Evolutionary conservation across 23 red algal species (phyloP), one percentile per base, ranked within the genome.

Genomic region (Gracilaria vermiculophylla): DNA sequence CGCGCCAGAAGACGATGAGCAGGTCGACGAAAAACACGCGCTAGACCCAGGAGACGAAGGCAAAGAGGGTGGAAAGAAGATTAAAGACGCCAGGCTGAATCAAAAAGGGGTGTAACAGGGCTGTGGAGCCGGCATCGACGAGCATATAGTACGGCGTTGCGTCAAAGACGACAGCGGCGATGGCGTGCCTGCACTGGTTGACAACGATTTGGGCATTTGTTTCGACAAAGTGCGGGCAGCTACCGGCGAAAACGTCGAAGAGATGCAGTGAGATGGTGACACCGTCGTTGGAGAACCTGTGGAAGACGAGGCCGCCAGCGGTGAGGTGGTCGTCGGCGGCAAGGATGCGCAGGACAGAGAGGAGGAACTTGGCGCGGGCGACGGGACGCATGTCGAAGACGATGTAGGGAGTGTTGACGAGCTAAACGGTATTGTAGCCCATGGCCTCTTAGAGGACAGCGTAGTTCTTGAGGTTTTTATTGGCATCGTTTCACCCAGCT

Each of bases 261-360:
- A 88, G 44, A 65, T 88, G 69, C 53, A 70, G 84, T 7, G 84
- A 65, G 17, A 53, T n/a, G 13, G 69, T 88, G 27, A 70, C 84
- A 13, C 84, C 83, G 24, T 0, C 84, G 66, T 88, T 88, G 69
- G n/a, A n/a, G n/a, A 88, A 77, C 83, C 56, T 88, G 60, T 72
- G 62, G 57, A 88, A 64, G 2, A 88, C 84, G 36, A 88, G 28
- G 2, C 84, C 84, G 29, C 84, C 84, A 3, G 36, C 66, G 50
- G 66, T 88, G 48, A 88, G 69, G 33, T 53, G 84, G 8, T 47
- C 33, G 44, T 88, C 84, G 23, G 69, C n/a, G 36, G 70, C 21
- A 0, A 88, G 62, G 29, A 88, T 88, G 52, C 84, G 84, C 40
- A 88, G 72, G 25, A 77, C 34, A 24, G 84, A 88, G 1, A 88